phyloP scores from a whole-genome alignment of 768 basidiomycete species.

The Tylopilus rubrobrunneus region DNA sequence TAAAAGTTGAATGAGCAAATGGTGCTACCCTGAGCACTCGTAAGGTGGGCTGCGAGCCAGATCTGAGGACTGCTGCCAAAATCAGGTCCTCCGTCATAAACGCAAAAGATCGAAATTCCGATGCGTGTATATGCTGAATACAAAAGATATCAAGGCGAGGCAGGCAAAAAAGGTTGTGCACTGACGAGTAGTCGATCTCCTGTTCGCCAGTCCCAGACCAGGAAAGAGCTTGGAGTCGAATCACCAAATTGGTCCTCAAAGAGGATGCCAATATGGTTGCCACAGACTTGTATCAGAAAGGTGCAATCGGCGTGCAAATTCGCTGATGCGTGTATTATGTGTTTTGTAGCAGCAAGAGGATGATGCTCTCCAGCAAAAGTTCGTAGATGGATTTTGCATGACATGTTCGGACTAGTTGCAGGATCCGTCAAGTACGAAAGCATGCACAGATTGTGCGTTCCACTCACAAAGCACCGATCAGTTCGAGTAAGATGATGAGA shows the following conservation, averaged over 20 bases:
- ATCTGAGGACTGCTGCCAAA: conserved; percentile 16
- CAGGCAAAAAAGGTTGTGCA: not conserved
- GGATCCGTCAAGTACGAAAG: not conserved
- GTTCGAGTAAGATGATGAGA: conserved; percentile 31
- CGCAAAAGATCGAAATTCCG: conserved; percentile 30
- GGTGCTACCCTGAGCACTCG: conserved; percentile 20
- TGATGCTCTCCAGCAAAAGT: conserved; percentile 30
- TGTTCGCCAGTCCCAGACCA: conserved; percentile 36
- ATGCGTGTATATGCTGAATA: conserved; percentile 17
- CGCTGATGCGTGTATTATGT: conserved; percentile 12
- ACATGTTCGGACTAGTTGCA: conserved; percentile 13
- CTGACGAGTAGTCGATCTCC: conserved; percentile 29
- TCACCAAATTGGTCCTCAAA: conserved; percentile 11
- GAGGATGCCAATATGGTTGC: conserved; percentile 29
- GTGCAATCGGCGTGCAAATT: conserved; percentile 1
- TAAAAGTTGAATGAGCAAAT: not conserved
- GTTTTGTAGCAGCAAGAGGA: conserved; percentile 14
- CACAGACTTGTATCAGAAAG: conserved; percentile 33
- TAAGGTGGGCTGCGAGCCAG: conserved; percentile 7
- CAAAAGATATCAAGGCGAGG: conserved; percentile 1
- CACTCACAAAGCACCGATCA: conserved; percentile 19
- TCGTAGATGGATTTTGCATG: conserved; percentile 27
- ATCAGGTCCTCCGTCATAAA: conserved; percentile 33
- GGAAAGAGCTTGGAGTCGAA: conserved; percentile 12
- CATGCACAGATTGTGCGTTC: not conserved